Evolutionary conservation across 768 basidiomycete genomes (phyloP), one percentile per base, ranked within the genome.

Genomic region (Trametes maxima): DNA sequence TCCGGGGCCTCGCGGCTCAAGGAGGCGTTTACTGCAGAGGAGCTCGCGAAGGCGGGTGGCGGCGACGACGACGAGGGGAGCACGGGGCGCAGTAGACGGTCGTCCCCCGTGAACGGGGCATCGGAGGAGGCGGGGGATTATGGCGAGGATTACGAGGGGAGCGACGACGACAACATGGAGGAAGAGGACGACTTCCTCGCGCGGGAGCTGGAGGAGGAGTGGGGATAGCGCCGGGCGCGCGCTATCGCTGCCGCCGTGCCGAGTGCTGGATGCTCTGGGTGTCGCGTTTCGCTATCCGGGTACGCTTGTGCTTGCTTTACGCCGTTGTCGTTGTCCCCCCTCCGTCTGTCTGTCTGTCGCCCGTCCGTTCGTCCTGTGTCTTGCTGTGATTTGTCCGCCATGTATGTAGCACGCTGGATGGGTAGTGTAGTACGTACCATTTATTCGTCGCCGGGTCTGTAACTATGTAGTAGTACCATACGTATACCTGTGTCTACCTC

Each of bases 131-230:
- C 71, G 21, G 64, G 59, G 0, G 73, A 78, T 0, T 82, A 80
- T 0, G 84, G 82, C 4, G 82, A 67, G 13, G 67, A 66, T 19
- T 63, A 67, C 10, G 61, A 65, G 24, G 63, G 81, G 2, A 82
- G 79, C 0, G 80, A 75, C 0, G 80, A 77, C 0, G 81, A 77
- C 28, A 33, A 33, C 13, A 81, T 80, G 0, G 85, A 85, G 1
- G 81, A 82, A 1, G 89, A 89, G 4, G 89, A 90, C 43, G 90
- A 92, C 70, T 91, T 91, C 70, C 76, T 92, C n/a, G 85, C 89
- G n/a, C 80, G 86, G 40, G 91, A 89, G 69, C 77, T 92, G 65
- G 88, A 85, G 69, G 88, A 88, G 70, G 89, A 91, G 61, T 84
- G 81, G 84, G 87, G 89, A 83, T 92, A 86, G 74, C 66, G 7